Evolutionary conservation across 495 filamentous ascomycete genomes (phyloP).

Genomic region (Penicillium ucsense): DNA sequence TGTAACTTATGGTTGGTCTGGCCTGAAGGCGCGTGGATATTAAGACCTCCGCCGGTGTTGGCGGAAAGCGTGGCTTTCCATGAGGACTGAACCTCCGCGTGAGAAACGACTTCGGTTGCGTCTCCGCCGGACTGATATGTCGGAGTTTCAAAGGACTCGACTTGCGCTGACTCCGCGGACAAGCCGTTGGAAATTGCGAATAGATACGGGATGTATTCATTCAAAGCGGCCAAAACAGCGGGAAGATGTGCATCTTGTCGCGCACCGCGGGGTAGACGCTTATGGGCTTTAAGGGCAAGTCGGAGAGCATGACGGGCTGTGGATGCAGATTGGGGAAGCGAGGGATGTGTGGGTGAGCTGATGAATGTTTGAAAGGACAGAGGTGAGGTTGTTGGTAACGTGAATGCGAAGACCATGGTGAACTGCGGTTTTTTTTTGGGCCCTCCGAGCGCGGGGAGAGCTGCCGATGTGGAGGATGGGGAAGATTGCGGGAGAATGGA

Average conservation of each 20-base stretch:
- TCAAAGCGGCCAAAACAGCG: slow-evolving; percentile 54
- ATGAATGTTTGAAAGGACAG: slow-evolving; percentile 69
- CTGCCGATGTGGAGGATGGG: slow-evolving; percentile 8
- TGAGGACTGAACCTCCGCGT: slow-evolving; percentile 51
- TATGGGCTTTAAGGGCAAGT: slow-evolving; percentile 70
- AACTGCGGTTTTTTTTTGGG: not conserved
- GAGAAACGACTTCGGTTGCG: slow-evolving; percentile 54
- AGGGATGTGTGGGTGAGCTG: slow-evolving; percentile 65
- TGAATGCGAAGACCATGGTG: slow-evolving; percentile 78
- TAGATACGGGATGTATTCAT: slow-evolving; percentile 72
- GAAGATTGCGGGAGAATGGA: not conserved
- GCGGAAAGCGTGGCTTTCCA: slow-evolving; percentile 75
- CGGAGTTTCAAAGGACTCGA: not conserved
- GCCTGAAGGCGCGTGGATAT: not conserved
- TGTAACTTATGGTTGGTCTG: not conserved
- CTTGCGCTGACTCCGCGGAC: slow-evolving; percentile 26
- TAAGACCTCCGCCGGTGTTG: slow-evolving; percentile 24
- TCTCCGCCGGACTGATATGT: slow-evolving; percentile 21
- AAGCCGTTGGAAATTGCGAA: slow-evolving; percentile 64
- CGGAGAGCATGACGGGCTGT: slow-evolving; percentile 70
- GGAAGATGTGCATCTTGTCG: slow-evolving; percentile 57
- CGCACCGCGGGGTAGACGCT: slow-evolving; percentile 54
- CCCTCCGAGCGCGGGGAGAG: not conserved
- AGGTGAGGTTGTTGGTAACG: slow-evolving; percentile 73
- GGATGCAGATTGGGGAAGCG: slow-evolving; percentile 65